These are phyloP conservation scores for Lodderomyces margitis DNA, from an alignment of 1,139 yeast genomes.

Conservation along the genomic window DNA sequence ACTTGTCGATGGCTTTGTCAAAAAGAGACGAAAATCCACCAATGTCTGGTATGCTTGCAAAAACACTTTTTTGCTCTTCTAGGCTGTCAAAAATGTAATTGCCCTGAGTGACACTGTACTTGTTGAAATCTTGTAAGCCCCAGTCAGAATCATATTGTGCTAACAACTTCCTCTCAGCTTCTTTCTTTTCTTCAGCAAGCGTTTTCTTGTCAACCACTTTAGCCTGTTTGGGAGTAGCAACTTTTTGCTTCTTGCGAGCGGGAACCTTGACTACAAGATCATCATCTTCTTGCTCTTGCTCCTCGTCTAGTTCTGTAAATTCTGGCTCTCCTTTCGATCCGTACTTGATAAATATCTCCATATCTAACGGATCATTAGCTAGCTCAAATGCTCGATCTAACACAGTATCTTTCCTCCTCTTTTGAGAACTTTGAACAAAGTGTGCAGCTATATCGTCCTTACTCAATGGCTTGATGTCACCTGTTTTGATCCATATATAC, in stretches of 20 bases:
- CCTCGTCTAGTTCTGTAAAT: slow-evolving; percentile 19
- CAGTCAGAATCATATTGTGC: slow-evolving; percentile 41
- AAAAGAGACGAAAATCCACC: slow-evolving; percentile 21
- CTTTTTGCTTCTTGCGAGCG: slow-evolving; percentile 7
- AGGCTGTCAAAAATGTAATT: slow-evolving; percentile 37
- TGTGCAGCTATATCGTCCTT: slow-evolving; percentile 28
- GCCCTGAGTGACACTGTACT: slow-evolving; percentile 25
- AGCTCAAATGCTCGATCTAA: slow-evolving; percentile 39
- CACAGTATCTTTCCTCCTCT: slow-evolving; percentile 35
- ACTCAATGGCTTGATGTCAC: slow-evolving; percentile 39
- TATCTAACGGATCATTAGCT: slow-evolving; percentile 44
- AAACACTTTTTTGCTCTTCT: slow-evolving; percentile 29
- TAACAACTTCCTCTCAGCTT: slow-evolving; percentile 19
- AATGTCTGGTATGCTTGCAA: slow-evolving; percentile 25
- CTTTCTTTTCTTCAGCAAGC: slow-evolving; percentile 19
- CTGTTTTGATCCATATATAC: slow-evolving; percentile 55
- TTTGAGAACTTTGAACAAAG: slow-evolving; percentile 20
- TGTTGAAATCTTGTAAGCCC: slow-evolving; percentile 38
- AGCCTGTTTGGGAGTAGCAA: slow-evolving; percentile 8
- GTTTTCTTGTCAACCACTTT: slow-evolving; percentile 7
- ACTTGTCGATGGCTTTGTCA: slow-evolving; percentile 16
- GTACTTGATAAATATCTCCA: slow-evolving; percentile 41
- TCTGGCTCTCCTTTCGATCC: slow-evolving; percentile 41
- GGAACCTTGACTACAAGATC: slow-evolving; percentile 17
- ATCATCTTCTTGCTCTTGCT: slow-evolving; percentile 19